These are phyloP conservation scores for Penicillium sp. DNA, from an alignment of 2,329 filamentous ascomycete species.

Conservation along the genomic window DNA sequence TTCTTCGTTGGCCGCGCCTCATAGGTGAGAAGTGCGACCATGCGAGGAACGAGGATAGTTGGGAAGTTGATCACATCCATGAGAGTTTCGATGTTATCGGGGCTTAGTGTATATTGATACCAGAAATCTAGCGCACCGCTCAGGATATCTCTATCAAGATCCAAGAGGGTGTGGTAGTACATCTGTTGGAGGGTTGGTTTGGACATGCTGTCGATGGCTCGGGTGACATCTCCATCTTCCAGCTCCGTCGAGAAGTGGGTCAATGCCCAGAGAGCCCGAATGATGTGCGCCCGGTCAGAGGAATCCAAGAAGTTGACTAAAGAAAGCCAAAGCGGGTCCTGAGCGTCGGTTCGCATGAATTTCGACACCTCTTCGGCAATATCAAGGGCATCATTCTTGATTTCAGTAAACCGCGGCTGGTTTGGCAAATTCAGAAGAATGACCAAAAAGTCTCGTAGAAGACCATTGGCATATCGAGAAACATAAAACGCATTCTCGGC, in stretches of 20 bases:
- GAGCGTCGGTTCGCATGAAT: slow-evolving; percentile 71
- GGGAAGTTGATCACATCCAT: slow-evolving; percentile 43
- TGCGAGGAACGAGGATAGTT: slow-evolving; percentile 69
- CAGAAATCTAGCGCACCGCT: slow-evolving; percentile 90
- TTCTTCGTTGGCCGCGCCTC: slow-evolving; percentile 67
- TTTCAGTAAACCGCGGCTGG: slow-evolving; percentile 71
- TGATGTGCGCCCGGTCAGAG: slow-evolving; percentile 78
- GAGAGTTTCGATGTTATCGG: slow-evolving; percentile 74
- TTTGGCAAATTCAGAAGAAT: slow-evolving; percentile 79
- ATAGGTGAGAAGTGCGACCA: slow-evolving; percentile 78
- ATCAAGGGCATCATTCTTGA: slow-evolving; percentile 89
- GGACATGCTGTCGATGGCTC: slow-evolving; percentile 68
- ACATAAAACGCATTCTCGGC: slow-evolving; percentile 85
- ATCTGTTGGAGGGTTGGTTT: slow-evolving; percentile 61
- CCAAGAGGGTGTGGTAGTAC: slow-evolving; percentile 45
- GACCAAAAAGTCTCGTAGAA: slow-evolving; percentile 80
- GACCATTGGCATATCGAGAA: slow-evolving; percentile 65
- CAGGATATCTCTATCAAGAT: slow-evolving; percentile 83
- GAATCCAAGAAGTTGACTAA: slow-evolving; percentile 64
- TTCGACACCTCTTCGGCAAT: slow-evolving; percentile 89
- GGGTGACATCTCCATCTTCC: slow-evolving; percentile 71
- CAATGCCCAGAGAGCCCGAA: slow-evolving; percentile 79
- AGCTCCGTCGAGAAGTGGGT: slow-evolving; percentile 87
- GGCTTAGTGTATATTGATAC: slow-evolving; percentile 90
- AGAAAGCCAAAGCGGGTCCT: slow-evolving; percentile 79